phyloP scores from a whole-genome alignment of 2,329 filamentous ascomycete species.

The Fusarium albidum region DNA sequence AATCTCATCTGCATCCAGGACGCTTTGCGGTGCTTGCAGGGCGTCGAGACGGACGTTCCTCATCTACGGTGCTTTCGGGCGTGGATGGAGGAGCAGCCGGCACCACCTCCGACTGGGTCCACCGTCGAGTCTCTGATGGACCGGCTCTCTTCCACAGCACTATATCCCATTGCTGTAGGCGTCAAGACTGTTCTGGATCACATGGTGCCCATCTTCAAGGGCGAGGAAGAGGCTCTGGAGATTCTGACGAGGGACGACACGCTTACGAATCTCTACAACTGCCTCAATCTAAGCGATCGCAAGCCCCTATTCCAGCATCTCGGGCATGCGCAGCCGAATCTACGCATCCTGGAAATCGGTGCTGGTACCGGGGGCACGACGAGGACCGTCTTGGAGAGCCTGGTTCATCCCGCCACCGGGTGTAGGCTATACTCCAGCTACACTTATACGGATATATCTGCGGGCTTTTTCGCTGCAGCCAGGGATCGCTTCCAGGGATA shows the following conservation, averaged over 20 bases:
- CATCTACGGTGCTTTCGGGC: constrained; percentile 9
- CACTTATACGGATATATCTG: constrained; percentile 43
- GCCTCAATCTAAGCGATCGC: constrained; percentile 5
- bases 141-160: neutral
- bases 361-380: constrained; percentile 47
- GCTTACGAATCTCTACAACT: constrained; percentile 5
- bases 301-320: constrained; percentile 8
- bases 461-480: constrained; percentile 40
- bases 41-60: neutral
- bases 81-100: constrained; percentile 18
- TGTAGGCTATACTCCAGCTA: constrained; percentile 28
- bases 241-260: constrained; percentile 14
- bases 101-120: too few species aligned
- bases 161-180: constrained; percentile 1
- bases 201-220: constrained; percentile 13
- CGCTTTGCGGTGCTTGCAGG: constrained; percentile 1
- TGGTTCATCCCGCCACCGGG: constrained; percentile 10
- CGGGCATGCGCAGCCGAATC: constrained; percentile 21
- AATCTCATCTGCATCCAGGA: constrained; percentile 9
- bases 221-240: constrained; percentile 11
- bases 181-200: constrained; percentile 9
- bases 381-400: constrained; percentile 30
- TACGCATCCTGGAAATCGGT: constrained; percentile 41
- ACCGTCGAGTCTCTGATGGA: too few species aligned
- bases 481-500: constrained; percentile 28